Evolutionary conservation across 2,329 filamentous ascomycete species (phyloP).

Genomic region (Fusarium algeriense): DNA sequence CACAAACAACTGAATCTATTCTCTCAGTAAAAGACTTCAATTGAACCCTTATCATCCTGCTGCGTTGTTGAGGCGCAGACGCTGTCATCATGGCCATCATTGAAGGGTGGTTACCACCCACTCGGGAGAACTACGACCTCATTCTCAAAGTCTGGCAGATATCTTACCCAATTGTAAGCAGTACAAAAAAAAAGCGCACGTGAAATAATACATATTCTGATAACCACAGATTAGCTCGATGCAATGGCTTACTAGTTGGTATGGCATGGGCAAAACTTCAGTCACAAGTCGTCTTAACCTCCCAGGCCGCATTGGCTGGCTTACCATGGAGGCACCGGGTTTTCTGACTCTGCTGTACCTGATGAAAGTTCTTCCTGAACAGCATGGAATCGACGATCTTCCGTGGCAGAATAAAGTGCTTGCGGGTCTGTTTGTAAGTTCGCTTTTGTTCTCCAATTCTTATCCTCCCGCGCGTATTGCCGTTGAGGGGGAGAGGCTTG

Average conservation of each 20-base stretch:
- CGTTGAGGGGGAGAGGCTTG: slow-evolving; percentile 27
- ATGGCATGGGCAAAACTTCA: slow-evolving; percentile 94
- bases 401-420: slow-evolving; percentile 85
- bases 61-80: slow-evolving; percentile 1
- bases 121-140: slow-evolving; percentile 67
- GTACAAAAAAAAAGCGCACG: neutral
- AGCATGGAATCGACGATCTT: slow-evolving; percentile 68
- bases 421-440: slow-evolving; percentile 71
- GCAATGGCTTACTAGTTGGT: slow-evolving; percentile 84
- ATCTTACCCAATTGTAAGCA: slow-evolving; percentile 64
- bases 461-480: slow-evolving; percentile 20
- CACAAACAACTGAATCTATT: neutral
- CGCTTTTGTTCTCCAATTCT: slow-evolving; percentile 19
- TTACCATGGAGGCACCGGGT: slow-evolving; percentile 86
- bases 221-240: slow-evolving; percentile 71
- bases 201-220: slow-evolving; percentile 11
- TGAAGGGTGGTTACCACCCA: slow-evolving; percentile 68
- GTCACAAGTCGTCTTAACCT: slow-evolving; percentile 80
- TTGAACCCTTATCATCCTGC: neutral
- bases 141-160: slow-evolving; percentile 66
- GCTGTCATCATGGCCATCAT: slow-evolving; percentile 59
- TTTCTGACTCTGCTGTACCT: slow-evolving; percentile 83
- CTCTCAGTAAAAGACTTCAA: too few relatives aligned
- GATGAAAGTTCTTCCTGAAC: slow-evolving; percentile 74
- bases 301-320: slow-evolving; percentile 90